A percentile compares a stretch with the other conserved stretches of the same genome.
These are phyloP conservation scores for Cucumis sativus DNA, from an alignment of 306 rosid species.

Conservation along the genomic window Cucumber_9930_V3 NC_026656.2:17227001-17227500, in stretches of 20 bases:
- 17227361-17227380: conserved; percentile 80
- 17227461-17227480: conserved; percentile 57
- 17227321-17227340: conserved; percentile 29
- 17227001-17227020: neutral
- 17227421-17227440: conserved; percentile 41
- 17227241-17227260: neutral
- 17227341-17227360: conserved; percentile 81
- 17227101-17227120: conserved; percentile 89
- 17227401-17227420: conserved; percentile 74
- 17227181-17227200: conserved; percentile 62
- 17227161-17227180: conserved; percentile 64
- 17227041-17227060: conserved; percentile 9
- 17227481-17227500: conserved; percentile 24
- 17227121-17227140: conserved; percentile 86
- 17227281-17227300: conserved; percentile 64
- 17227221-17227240: neutral
- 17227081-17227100: conserved; percentile 74
- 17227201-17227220: neutral
- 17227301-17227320: conserved; percentile 59
- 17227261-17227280: neutral
- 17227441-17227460: conserved; percentile 39
- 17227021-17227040: conserved; percentile 30
- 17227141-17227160: conserved; percentile 82
- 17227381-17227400: conserved; percentile 80
- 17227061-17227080: conserved; percentile 14